Conservation (phyloP, 768 basidiomycete genomes). For the Amanita rimosa region DNA sequence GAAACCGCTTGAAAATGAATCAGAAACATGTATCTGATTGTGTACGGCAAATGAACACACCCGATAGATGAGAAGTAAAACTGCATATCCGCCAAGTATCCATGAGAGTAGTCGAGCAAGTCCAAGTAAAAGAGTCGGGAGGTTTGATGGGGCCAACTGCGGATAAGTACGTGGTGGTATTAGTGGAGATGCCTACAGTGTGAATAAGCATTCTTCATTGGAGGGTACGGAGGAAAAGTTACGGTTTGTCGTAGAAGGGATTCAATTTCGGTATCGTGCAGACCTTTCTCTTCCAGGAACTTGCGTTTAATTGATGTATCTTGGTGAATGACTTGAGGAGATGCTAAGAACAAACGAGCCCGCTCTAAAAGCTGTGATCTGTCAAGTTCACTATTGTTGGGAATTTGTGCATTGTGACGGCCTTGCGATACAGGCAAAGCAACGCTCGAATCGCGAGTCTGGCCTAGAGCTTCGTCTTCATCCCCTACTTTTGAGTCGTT, state of each 20-base stretch:
- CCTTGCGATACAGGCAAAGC: not conserved
- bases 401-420: not conserved
- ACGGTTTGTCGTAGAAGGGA: constrained; percentile 47
- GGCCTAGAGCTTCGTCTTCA: not conserved
- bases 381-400: constrained; percentile 8
- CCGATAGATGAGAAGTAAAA: constrained; percentile 51
- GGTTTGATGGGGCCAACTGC: constrained; percentile 52
- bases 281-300: constrained; percentile 64
- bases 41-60: constrained; percentile 26
- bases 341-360: constrained; percentile 54
- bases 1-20: constrained; percentile 36
- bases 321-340: constrained; percentile 53
- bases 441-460: not conserved
- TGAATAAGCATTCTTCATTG: not conserved
- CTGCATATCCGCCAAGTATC: constrained; percentile 53
- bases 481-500: not conserved
- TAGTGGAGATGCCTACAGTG: constrained; percentile 27
- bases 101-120: constrained; percentile 50
- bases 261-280: constrained; percentile 50
- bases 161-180: constrained; percentile 71
- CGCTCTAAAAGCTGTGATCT: constrained; percentile 35
- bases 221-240: constrained; percentile 10
- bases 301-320: constrained; percentile 42
- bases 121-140: constrained; percentile 57
- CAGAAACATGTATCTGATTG: constrained; percentile 1